Percentiles rank a stretch among this genome's conserved stretches.
Conservation (phyloP, 345 rosid species). For the Eucalyptus polybractea region DNA sequence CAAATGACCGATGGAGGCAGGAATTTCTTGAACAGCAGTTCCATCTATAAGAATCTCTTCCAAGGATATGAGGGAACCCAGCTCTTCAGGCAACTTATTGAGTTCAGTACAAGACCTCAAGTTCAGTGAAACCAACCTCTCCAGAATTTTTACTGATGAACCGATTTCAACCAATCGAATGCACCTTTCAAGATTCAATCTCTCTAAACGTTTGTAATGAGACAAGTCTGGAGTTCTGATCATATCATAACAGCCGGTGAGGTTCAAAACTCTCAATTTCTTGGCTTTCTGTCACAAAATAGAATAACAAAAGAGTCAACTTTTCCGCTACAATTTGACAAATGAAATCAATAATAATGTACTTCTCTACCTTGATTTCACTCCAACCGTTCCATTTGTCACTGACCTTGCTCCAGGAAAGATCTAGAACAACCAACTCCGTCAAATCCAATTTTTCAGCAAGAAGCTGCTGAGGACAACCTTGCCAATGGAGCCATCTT, state of each 20-base stretch:
- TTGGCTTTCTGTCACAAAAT: no score
- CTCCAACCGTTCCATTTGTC: no score
- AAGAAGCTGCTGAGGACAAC: rapidly evolving
- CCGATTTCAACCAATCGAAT: no score
- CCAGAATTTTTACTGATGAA: background rate
- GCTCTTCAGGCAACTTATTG: background rate
- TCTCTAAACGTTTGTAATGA: background rate
- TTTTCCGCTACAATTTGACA: no score
- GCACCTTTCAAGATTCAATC: background rate
- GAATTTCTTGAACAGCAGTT: background rate
- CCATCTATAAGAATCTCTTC: background rate
- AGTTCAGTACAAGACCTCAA: background rate
- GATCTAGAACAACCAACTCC: no score
- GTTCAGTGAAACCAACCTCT: background rate
- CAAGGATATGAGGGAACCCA: background rate
- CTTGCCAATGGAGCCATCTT: no score
- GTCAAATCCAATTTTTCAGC: rapidly evolving
- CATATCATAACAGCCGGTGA: background rate
- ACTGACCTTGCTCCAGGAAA: rapidly evolving
- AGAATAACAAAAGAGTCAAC: no score
- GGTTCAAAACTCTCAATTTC: no score
- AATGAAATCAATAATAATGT: no score
- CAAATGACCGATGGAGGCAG: background rate
- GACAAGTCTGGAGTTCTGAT: background rate
- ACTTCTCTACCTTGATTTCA: no score